Percentiles rank a stretch among this genome's conserved stretches.
phyloP scores from a whole-genome alignment of 331 rosid genomes.

The Malus hybrid region DNA sequence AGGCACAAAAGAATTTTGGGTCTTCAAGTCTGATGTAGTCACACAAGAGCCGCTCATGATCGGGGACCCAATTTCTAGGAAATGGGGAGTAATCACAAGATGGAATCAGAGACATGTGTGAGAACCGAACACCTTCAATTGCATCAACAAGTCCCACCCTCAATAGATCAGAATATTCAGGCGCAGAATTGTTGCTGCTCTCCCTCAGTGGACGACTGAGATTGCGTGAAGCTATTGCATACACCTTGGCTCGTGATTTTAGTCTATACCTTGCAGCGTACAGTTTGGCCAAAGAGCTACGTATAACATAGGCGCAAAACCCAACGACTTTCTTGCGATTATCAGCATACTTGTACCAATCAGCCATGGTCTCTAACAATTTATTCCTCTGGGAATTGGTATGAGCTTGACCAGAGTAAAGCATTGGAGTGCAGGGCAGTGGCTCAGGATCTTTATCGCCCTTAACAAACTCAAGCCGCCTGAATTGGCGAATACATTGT shows the following conservation, averaged over 20 bases:
- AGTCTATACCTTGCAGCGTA: constrained; percentile 86
- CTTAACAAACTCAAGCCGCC: constrained; percentile 62
- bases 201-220: constrained; percentile 76
- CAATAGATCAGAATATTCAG: constrained; percentile 82
- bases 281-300: constrained; percentile 77
- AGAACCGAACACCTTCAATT: constrained; percentile 87
- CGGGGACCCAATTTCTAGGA: constrained; percentile 76
- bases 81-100: constrained; percentile 92
- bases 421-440: constrained; percentile 79
- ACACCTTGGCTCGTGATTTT: constrained; percentile 83
- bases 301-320: constrained; percentile 78
- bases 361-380: constrained; percentile 89
- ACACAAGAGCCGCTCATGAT: constrained; percentile 55
- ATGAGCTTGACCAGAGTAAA: constrained; percentile 89
- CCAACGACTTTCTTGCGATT: constrained; percentile 85
- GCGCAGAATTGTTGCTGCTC: constrained; percentile 69
- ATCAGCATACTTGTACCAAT: constrained; percentile 89
- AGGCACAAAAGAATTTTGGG: constrained; percentile 58
- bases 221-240: constrained; percentile 64
- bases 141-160: constrained; percentile 93
- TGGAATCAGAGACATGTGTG: constrained; percentile 78
- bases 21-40: constrained; percentile 69
- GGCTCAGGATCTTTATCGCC: constrained; percentile 93
- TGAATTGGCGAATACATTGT: constrained; percentile 70
- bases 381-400: constrained; percentile 86